Percentiles rank a stretch among this genome's conserved stretches.
These are phyloP conservation scores for Onygenales sp. DNA, from an alignment of 2,329 filamentous ascomycete genomes.

Conservation along the genomic window DNA sequence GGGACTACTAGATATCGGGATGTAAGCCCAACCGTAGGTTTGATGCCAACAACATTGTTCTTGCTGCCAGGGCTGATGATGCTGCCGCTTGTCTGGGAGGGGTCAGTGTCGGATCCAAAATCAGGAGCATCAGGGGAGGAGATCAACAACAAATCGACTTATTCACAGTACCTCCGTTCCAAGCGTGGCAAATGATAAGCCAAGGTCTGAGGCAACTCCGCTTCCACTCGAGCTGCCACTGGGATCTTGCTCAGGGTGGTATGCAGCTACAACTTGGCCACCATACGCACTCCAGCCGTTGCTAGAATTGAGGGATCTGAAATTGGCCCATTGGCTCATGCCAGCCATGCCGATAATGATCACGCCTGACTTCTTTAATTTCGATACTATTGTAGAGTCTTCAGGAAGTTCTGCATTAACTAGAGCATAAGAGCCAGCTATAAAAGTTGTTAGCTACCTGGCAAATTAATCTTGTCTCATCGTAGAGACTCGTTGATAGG, in stretches of 20 bases:
- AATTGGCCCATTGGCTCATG: constrained; percentile 57
- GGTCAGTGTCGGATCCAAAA: neutral
- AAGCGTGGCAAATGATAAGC: constrained; percentile 49
- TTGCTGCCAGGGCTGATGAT: constrained; percentile 13
- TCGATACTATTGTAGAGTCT: constrained; percentile 51
- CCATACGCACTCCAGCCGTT: constrained; percentile 58
- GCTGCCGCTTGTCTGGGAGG: constrained; percentile 2
- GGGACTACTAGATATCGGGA: constrained; percentile 54
- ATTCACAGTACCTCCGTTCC: constrained; percentile 44
- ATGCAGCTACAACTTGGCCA: constrained; percentile 54
- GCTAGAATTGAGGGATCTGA: constrained; percentile 43
- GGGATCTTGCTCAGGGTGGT: constrained; percentile 53
- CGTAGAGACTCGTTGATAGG: too few species aligned
- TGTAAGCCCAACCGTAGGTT: constrained; percentile 57
- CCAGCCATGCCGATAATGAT: constrained; percentile 60
- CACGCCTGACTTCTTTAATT: constrained; percentile 51
- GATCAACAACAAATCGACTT: neutral
- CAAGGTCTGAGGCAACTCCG: constrained; percentile 50
- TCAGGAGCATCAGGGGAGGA: neutral
- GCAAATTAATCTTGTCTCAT: too few species aligned
- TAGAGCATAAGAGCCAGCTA: constrained; percentile 54
- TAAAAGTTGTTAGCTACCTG: neutral
- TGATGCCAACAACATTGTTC: constrained; percentile 59
- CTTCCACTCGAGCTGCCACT: constrained; percentile 54
- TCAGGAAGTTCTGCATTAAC: constrained; percentile 47